A percentile compares a stretch with the other conserved stretches of the same genome.
Conservation (phyloP, 768 basidiomycete species). For the Termitomyces sp. region DNA sequence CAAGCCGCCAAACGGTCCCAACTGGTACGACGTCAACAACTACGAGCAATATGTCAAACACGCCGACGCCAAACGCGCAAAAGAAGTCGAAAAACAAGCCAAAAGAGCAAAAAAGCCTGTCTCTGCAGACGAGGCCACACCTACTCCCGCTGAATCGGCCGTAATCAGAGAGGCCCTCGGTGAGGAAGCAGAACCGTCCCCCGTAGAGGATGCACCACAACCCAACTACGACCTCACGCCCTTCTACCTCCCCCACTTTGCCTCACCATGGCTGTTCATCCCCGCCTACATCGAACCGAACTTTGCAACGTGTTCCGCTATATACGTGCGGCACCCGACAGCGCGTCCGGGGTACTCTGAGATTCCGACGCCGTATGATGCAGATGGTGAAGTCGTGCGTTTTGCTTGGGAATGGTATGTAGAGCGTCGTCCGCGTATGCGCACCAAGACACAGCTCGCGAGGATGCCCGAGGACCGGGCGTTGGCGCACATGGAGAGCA, state of each 20-base stretch:
- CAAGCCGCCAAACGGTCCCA: constrained; percentile 27
- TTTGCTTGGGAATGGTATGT: constrained; percentile 97
- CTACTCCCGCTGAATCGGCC: constrained; percentile 3
- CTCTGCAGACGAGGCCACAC: neutral
- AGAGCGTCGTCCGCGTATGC: constrained; percentile 58
- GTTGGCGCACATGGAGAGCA: constrained; percentile 26
- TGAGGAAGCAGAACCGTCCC: neutral
- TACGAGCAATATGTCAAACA: constrained; percentile 13
- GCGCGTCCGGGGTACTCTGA: constrained; percentile 95
- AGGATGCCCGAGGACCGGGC: constrained; percentile 65
- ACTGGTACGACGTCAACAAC: constrained; percentile 27
- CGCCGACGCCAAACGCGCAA: constrained; percentile 2
- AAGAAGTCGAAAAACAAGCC: neutral
- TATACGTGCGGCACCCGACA: constrained; percentile 94
- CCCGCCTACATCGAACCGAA: constrained; percentile 85
- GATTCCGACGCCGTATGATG: constrained; percentile 92
- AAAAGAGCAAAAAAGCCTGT: neutral
- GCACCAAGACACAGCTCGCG: constrained; percentile 56
- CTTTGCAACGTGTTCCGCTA: constrained; percentile 82
- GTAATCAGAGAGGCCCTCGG: neutral
- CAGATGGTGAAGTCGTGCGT: constrained; percentile 89
- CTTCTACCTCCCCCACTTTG: constrained; percentile 82
- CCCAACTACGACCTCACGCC: constrained; percentile 42
- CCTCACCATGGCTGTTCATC: constrained; percentile 89
- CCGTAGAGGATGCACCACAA: neutral